A percentile compares a stretch with the other conserved stretches of the same genome.
Conservation (phyloP, 768 basidiomycete genomes). For the Collybiopsis confluens region DNA sequence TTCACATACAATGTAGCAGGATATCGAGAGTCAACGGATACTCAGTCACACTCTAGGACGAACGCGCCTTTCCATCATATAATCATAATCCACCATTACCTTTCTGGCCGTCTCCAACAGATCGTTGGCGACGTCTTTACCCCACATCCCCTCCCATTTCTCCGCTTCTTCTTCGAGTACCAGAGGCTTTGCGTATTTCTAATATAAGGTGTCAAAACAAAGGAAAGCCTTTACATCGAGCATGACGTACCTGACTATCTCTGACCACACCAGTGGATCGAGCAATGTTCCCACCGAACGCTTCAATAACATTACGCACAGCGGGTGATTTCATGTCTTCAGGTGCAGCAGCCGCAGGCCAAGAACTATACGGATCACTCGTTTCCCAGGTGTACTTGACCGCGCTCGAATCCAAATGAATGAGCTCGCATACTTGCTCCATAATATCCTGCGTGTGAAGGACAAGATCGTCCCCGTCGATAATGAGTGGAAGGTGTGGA, state of each 20-base stretch:
- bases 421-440: neutral
- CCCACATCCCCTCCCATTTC: conserved; percentile 2
- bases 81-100: conserved; percentile 4
- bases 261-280: conserved; percentile 1
- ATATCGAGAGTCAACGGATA: too few relatives aligned
- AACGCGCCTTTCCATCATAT: conserved; percentile 2
- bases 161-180: neutral
- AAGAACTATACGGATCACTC: neutral
- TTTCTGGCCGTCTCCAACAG: neutral
- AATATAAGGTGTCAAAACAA: neutral
- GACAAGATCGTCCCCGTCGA: conserved; percentile 1
- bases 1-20: too few relatives aligned
- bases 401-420: neutral
- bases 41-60: neutral
- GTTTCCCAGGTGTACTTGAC: conserved; percentile 4
- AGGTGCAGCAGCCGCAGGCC: conserved; percentile 4
- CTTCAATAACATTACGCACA: neutral
- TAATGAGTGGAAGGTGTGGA: neutral
- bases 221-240: neutral
- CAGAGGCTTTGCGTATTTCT: conserved; percentile 4
- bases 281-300: neutral
- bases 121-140: conserved; percentile 1
- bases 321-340: conserved; percentile 1
- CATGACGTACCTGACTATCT: neutral
- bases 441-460: conserved; percentile 1